Conservation (phyloP, 2,329 filamentous ascomycete species). For the Coniochaeta sp. region DNA sequence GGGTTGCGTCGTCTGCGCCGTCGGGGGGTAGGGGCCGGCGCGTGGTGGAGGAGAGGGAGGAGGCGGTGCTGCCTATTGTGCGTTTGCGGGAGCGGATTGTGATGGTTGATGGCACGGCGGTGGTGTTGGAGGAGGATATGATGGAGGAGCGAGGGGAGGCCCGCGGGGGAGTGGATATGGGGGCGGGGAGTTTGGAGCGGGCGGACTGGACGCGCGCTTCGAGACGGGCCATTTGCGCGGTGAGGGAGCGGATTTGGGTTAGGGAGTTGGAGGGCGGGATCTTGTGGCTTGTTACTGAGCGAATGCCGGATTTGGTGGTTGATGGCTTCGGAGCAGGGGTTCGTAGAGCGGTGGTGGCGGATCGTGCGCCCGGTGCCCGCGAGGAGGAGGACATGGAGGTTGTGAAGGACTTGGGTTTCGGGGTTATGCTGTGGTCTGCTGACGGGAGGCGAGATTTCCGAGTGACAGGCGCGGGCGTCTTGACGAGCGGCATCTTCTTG, state of each 20-base stretch:
- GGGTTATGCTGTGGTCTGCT: slow-evolving; percentile 44
- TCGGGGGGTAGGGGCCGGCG: background rate
- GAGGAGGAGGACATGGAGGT: slow-evolving; percentile 25
- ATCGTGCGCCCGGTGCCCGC: slow-evolving; percentile 25
- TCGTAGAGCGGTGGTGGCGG: slow-evolving; percentile 32
- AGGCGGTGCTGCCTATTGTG: slow-evolving; percentile 48
- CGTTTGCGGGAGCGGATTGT: slow-evolving; percentile 66
- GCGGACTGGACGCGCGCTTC: slow-evolving; percentile 89
- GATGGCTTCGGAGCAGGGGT: slow-evolving; percentile 35
- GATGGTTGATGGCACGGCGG: slow-evolving; percentile 46
- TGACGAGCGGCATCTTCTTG: slow-evolving; percentile 39
- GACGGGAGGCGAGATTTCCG: slow-evolving; percentile 48
- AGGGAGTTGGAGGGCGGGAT: slow-evolving; percentile 63
- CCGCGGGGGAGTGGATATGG: slow-evolving; percentile 69
- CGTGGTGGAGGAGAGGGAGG: slow-evolving; percentile 30
- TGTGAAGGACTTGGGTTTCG: slow-evolving; percentile 38
- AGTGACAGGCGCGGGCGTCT: slow-evolving; percentile 26
- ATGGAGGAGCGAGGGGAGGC: slow-evolving; percentile 61
- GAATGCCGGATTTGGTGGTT: slow-evolving; percentile 40
- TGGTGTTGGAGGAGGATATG: slow-evolving; percentile 22
- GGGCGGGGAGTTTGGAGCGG: slow-evolving; percentile 83
- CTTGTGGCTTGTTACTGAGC: slow-evolving; percentile 39
- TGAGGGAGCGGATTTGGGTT: slow-evolving; percentile 86
- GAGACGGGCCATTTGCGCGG: slow-evolving; percentile 93
- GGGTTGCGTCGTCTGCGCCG: slow-evolving; percentile 42